Percentiles rank a stretch among this genome's conserved stretches.
These are phyloP conservation scores for Exserohilum turcica DNA, from an alignment of 2,329 filamentous ascomycete genomes.

Conservation along the genomic window DNA sequence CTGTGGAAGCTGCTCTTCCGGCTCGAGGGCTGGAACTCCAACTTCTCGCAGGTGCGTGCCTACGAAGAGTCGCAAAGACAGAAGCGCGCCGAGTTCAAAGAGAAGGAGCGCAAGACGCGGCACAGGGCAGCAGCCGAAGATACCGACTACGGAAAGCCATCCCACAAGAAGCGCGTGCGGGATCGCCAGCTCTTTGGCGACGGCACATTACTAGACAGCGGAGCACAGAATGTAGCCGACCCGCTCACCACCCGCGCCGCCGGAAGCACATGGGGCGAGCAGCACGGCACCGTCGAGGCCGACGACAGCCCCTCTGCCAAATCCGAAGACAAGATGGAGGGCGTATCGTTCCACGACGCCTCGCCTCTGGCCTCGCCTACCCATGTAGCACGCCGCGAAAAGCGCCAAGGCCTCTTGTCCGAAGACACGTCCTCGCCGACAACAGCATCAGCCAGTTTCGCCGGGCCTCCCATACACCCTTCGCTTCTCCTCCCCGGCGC, in stretches of 20 bases:
- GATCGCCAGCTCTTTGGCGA: constrained; percentile 52
- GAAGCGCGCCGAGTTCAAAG: constrained; percentile 43
- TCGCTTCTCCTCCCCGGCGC: constrained; percentile 43
- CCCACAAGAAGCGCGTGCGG: constrained; percentile 59
- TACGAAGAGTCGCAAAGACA: constrained; percentile 65
- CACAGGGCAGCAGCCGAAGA: constrained; percentile 53
- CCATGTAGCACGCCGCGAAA: constrained; percentile 21
- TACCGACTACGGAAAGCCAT: constrained; percentile 55
- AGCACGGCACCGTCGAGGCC: constrained; percentile 56
- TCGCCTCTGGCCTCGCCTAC: constrained; percentile 25
- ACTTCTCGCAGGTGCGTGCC: constrained; percentile 65
- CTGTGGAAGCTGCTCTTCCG: constrained; percentile 86
- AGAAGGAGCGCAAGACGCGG: constrained; percentile 54
- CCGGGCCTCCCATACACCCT: constrained; percentile 36
- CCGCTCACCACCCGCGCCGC: constrained; percentile 25
- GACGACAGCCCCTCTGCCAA: constrained; percentile 44
- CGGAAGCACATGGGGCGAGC: constrained; percentile 50
- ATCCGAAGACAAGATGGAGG: constrained; percentile 47
- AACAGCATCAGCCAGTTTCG: not conserved
- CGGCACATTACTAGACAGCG: constrained; percentile 29
- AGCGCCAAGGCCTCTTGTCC: constrained; percentile 17
- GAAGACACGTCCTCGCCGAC: constrained; percentile 16
- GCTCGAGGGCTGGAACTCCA: constrained; percentile 82
- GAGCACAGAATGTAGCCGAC: constrained; percentile 28
- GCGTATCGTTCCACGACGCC: constrained; percentile 36